phyloP scores from a whole-genome alignment of 129 eudicot genomes.

The Chrysanthemum makinoi region DNA sequence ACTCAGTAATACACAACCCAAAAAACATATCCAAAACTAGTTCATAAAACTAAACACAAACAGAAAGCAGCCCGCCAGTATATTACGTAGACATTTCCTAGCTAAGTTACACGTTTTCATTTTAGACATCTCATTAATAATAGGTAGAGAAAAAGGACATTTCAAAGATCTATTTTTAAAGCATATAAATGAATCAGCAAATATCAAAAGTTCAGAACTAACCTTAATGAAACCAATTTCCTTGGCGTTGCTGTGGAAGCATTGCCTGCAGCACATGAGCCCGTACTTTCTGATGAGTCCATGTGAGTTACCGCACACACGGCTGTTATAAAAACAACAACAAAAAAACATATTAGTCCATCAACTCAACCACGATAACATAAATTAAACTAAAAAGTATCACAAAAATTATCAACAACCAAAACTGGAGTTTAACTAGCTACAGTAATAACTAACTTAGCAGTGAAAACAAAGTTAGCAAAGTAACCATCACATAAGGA shows the following conservation, averaged over 20 bases:
- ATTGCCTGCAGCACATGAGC: constrained; percentile 64
- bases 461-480: too few relatives aligned
- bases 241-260: constrained; percentile 59
- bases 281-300: constrained; percentile 56
- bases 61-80: background rate
- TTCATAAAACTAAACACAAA: too few relatives aligned
- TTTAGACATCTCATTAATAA: background rate
- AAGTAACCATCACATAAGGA: too few relatives aligned
- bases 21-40: too few relatives aligned
- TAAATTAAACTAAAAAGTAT: too few relatives aligned
- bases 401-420: too few relatives aligned
- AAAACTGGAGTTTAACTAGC: too few relatives aligned
- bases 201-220: background rate
- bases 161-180: background rate
- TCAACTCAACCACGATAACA: background rate
- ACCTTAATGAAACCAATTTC: constrained; percentile 65
- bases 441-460: too few relatives aligned
- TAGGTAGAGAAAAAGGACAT: background rate
- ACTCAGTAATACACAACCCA: too few relatives aligned
- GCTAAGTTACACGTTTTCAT: background rate
- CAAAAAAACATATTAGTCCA: constrained; percentile 9
- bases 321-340: constrained; percentile 26
- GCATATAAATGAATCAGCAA: background rate
- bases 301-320: constrained; percentile 56
- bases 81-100: background rate